Evolutionary conservation across 1,284 basidiomycete species (phyloP).

Genomic region (Ustilago xerochloae): DNA sequence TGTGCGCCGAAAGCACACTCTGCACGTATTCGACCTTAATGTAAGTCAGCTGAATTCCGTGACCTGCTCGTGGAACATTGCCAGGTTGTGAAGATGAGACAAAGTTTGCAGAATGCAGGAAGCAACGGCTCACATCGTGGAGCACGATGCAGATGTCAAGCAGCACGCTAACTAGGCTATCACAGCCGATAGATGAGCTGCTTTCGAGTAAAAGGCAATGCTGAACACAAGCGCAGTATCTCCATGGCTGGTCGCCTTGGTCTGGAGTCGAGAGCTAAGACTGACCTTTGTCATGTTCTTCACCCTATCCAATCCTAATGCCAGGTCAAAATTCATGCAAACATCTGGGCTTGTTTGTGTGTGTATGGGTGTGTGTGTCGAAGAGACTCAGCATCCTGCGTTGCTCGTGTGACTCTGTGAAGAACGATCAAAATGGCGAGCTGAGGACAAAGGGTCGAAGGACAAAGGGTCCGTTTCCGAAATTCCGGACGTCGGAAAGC

Average conservation of each 20-base stretch:
- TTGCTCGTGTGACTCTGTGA: neutral
- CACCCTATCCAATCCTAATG: no score
- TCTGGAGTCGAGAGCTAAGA: neutral
- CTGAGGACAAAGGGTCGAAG: neutral
- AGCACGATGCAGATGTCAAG: conserved; percentile 32
- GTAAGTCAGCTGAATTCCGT: conserved; percentile 12
- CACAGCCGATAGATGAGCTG: neutral
- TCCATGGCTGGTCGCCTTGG: neutral
- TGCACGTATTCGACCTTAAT: no score
- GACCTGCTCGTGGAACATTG: neutral
- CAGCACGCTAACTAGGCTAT: neutral
- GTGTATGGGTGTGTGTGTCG: no score
- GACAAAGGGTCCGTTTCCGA: neutral
- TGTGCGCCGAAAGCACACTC: no score
- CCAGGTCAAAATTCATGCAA: no score
- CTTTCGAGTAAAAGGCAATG: conserved; percentile 51
- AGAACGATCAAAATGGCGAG: neutral
- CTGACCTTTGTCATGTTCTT: neutral
- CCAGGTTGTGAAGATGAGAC: conserved; percentile 4
- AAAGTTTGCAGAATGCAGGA: neutral
- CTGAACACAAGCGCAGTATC: conserved; percentile 17
- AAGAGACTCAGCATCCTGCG: no score
- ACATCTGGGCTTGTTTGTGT: no score
- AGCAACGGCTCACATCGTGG: conserved; percentile 16
- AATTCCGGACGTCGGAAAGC: conserved; percentile 17